These are phyloP conservation scores for Spiraea crenata DNA, from an alignment of 331 rosid genomes.

Conservation along the genomic window DNA sequence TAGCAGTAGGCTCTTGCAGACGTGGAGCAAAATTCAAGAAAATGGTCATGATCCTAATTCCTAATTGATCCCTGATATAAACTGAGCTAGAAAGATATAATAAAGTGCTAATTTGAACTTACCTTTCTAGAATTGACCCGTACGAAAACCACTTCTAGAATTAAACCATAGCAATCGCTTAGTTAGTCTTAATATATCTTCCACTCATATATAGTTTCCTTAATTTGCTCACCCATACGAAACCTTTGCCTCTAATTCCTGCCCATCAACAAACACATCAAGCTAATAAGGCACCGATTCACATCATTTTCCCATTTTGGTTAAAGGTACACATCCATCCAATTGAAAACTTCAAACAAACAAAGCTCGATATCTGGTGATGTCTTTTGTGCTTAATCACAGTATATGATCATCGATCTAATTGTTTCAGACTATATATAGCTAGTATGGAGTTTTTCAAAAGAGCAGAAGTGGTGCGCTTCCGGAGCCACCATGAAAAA, in stretches of 20 bases:
- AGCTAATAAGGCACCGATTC: background rate
- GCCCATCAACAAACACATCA: conserved; percentile 9
- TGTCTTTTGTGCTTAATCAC: background rate
- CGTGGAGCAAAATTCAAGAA: no score
- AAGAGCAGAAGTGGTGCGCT: conserved; percentile 60
- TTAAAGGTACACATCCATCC: background rate
- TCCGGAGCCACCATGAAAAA: conserved; percentile 80
- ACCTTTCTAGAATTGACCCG: no score
- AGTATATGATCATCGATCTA: background rate
- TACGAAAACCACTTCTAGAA: no score
- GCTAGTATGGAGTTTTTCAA: conserved; percentile 65
- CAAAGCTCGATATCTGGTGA: background rate
- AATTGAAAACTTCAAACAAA: background rate
- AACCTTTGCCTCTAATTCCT: conserved; percentile 16
- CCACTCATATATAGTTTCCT: background rate
- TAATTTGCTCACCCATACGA: conserved; percentile 1
- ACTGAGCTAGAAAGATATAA: no score
- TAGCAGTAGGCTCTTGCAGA: no score
- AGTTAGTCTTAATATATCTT: conserved; percentile 4
- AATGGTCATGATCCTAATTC: no score
- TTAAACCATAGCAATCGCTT: background rate
- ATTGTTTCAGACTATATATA: background rate
- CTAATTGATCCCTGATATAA: no score
- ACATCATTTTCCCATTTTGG: background rate
- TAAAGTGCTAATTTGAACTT: no score